Conservation (phyloP, 768 basidiomycete genomes). For the Sporobolomyces phaffii region DNA sequence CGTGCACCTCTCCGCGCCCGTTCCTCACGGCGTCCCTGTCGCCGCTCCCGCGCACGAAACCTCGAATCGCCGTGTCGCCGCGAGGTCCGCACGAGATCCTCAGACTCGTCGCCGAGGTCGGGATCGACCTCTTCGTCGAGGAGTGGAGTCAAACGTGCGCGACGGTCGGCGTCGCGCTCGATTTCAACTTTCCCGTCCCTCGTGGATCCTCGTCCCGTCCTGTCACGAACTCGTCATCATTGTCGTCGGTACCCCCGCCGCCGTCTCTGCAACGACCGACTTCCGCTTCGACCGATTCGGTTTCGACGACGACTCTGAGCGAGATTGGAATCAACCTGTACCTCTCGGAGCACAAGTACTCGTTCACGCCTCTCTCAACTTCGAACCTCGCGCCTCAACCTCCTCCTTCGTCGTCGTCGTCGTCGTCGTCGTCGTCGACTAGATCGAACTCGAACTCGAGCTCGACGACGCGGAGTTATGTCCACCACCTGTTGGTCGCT, state of each 20-base stretch:
- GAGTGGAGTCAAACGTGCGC: slow-evolving; percentile 66
- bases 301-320: slow-evolving; percentile 34
- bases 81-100: slow-evolving; percentile 67
- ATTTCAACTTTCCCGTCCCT: slow-evolving; percentile 66
- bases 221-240: too few relatives aligned
- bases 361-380: slow-evolving; percentile 58
- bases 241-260: too few relatives aligned
- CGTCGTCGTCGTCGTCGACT: neutral
- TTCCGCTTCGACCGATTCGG: neutral
- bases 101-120: slow-evolving; percentile 57
- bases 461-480: slow-evolving; percentile 58
- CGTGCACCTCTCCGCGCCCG: slow-evolving; percentile 54
- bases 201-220: too few relatives aligned
- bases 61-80: slow-evolving; percentile 58
- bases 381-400: slow-evolving; percentile 46
- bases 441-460: slow-evolving; percentile 18
- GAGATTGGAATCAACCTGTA: slow-evolving; percentile 72
- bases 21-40: slow-evolving; percentile 60
- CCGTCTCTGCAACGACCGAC: too few relatives aligned
- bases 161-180: slow-evolving; percentile 65
- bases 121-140: slow-evolving; percentile 70
- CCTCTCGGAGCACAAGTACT: slow-evolving; percentile 54
- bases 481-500: slow-evolving; percentile 77
- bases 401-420: too few relatives aligned
- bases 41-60: slow-evolving; percentile 56